phyloP scores from a whole-genome alignment of 192 early-diverging fungal genomes.

The Coemansia sp. region DNA sequence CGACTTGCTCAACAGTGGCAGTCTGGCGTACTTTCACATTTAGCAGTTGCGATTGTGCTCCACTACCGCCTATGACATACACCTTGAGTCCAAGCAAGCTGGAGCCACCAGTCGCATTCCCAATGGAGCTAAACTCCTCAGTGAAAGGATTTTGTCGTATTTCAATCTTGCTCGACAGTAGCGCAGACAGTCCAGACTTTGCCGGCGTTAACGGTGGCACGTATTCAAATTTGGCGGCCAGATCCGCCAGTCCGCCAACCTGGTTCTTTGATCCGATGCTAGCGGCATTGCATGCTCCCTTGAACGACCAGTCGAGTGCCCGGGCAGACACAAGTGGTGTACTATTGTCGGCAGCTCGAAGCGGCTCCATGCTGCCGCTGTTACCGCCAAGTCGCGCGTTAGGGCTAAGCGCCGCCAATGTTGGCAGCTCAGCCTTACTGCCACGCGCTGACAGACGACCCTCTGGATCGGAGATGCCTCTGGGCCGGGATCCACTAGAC shows the following conservation, averaged over 20 bases:
- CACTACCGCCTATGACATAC: constrained; percentile 62
- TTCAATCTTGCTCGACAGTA: constrained; percentile 67
- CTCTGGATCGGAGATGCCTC: constrained; percentile 46
- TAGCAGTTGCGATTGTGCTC: constrained; percentile 58
- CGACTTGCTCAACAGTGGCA: constrained; percentile 90
- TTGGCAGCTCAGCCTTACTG: constrained; percentile 14
- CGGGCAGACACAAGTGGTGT: constrained; percentile 13
- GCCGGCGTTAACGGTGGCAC: constrained; percentile 33
- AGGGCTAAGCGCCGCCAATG: background rate
- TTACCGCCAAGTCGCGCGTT: background rate
- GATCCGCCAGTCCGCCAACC: background rate
- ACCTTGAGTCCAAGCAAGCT: constrained; percentile 66
- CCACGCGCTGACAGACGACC: constrained; percentile 27
- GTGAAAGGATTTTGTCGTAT: constrained; percentile 70
- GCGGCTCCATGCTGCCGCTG: constrained; percentile 7
- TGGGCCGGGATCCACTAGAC: constrained; percentile 16
- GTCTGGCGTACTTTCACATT: constrained; percentile 73
- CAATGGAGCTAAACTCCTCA: constrained; percentile 66
- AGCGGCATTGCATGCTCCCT: background rate
- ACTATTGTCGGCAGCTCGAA: background rate
- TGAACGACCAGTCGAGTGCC: constrained; percentile 11
- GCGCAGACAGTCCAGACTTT: constrained; percentile 64
- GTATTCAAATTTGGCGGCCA: constrained; percentile 12
- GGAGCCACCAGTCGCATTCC: constrained; percentile 63
- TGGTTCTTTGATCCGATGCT: constrained; percentile 4